Base-by-base conservation (phyloP, 306 rosid genomes). In the Dalbergia cultrata region DNA sequence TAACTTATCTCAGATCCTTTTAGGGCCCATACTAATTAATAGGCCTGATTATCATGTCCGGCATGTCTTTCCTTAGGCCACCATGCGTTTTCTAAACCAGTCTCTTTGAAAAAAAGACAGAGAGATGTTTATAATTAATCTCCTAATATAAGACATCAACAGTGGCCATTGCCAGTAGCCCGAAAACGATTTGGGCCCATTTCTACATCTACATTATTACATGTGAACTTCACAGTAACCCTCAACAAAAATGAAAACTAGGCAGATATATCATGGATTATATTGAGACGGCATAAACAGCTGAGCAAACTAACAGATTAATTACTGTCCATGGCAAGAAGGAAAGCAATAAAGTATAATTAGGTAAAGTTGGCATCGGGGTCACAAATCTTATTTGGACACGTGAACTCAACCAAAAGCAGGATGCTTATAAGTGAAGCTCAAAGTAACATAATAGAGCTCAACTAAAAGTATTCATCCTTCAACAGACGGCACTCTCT, bases 321-420 rank as follows among this genome's bases (percentile, higher is more conserved):
- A 52, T 31, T 53, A 33, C 63, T 33, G 31, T 10, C 33, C 47
- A 53, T 13, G 0, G 34, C 10, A 72, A 54, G 56, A 14, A 50
- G 52, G 11, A 26, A 54, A 54, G 65, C 65, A 53, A 17, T 34
- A 52, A 16, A 71, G 76, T 47, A 33, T 33, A 49, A 22, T 5
- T n/a, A 52, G 18, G 4, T 26, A 26, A 37, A 12, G 64, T 34
- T 52, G 34, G 16, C 63, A 50, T 70, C n/a, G 13, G 7, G 39
- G 31, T 73, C 52, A 37, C 49, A 17, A 35, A 56, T 57, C 65
- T 72, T 35, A 54, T 72, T 54, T 18, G 54, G 13, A 56, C 41
- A 37, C 39, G 57, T 53, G 54, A 57, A 56, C 67, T 72, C 54
- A 56, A 4, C 67, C 78, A 39, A 19, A 37, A 54, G 66, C 8